Conservation (phyloP, 169 alveolate genomes). For the Cryptosporidium baileyi region DNA sequence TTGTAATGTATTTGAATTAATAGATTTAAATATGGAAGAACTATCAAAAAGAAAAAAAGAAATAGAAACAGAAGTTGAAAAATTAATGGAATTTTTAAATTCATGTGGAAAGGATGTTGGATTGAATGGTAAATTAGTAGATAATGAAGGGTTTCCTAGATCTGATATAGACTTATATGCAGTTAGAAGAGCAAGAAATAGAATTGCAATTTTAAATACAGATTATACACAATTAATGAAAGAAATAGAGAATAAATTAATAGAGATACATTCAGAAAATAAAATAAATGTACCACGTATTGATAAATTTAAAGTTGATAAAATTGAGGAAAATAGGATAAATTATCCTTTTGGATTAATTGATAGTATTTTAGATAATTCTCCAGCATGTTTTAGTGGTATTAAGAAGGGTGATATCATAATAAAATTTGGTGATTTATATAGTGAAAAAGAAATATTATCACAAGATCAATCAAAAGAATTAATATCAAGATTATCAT, state of each 20-base stretch:
- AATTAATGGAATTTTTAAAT: conserved; percentile 33
- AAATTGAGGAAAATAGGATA: not conserved
- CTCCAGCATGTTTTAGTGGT: conserved; percentile 62
- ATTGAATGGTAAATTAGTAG: conserved; percentile 32
- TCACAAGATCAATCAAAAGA: conserved; percentile 37
- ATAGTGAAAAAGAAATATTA: not conserved
- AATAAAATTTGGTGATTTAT: conserved; percentile 4
- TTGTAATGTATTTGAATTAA: not conserved
- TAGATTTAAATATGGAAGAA: conserved; percentile 32
- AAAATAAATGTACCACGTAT: conserved; percentile 3
- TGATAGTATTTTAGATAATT: conserved; percentile 19
- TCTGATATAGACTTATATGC: conserved; percentile 54
- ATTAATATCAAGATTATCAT: not conserved
- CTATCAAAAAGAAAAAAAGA: conserved; percentile 13
- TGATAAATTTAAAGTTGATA: not conserved
- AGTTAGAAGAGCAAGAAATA: conserved; percentile 60
- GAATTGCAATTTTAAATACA: conserved; percentile 44
- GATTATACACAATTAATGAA: conserved; percentile 45
- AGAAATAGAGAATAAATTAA: conserved; percentile 20
- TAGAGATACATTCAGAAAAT: conserved; percentile 27
- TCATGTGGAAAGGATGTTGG: conserved; percentile 64
- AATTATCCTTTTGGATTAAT: conserved; percentile 33
- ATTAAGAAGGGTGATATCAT: conserved; percentile 38
- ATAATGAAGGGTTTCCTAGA: conserved; percentile 67
- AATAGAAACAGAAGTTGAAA: conserved; percentile 36